Percentiles rank a stretch among this genome's conserved stretches.
phyloP scores from a whole-genome alignment of 1,284 basidiomycete species.

The Fomitopsis betulina region DNA sequence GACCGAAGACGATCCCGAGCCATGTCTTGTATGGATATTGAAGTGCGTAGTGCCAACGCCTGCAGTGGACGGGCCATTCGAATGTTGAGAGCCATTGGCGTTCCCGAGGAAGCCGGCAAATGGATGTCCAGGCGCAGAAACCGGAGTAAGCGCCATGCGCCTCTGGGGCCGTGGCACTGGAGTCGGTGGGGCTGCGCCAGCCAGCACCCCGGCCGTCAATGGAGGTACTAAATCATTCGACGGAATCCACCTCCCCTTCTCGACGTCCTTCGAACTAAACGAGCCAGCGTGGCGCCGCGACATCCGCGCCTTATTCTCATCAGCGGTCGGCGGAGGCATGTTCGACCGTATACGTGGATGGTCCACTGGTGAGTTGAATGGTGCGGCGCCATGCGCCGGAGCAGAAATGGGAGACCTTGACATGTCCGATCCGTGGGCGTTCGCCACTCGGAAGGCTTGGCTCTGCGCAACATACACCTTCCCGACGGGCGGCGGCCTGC shows the following conservation, averaged over 20 bases:
- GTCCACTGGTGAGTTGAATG: constrained; percentile 16
- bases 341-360: constrained; percentile 19
- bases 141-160: constrained; percentile 16
- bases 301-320: constrained; percentile 33
- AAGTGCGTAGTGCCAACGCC: constrained; percentile 4
- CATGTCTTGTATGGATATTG: constrained; percentile 48
- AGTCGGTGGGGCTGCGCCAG: constrained; percentile 26
- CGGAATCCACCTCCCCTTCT: constrained; percentile 80
- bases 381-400: constrained; percentile 20
- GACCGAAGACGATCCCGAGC: constrained; percentile 49
- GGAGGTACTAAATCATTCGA: constrained; percentile 44
- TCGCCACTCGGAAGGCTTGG: constrained; percentile 15
- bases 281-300: constrained; percentile 88
- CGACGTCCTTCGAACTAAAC: constrained; percentile 88
- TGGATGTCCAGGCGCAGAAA: constrained; percentile 7
- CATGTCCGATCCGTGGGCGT: constrained; percentile 10
- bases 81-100: constrained; percentile 9
- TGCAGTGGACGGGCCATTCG: background rate
- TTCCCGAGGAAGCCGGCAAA: background rate
- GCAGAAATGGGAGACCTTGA: constrained; percentile 22
- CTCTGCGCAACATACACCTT: constrained; percentile 21
- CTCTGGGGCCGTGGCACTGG: constrained; percentile 43
- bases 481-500: constrained; percentile 29
- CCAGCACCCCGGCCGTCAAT: constrained; percentile 18
- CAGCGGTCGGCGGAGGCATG: constrained; percentile 16